phyloP scores from a whole-genome alignment of 202 grass and related monocot genomes.

The Thinopyrum obtusiflorum region DNA sequence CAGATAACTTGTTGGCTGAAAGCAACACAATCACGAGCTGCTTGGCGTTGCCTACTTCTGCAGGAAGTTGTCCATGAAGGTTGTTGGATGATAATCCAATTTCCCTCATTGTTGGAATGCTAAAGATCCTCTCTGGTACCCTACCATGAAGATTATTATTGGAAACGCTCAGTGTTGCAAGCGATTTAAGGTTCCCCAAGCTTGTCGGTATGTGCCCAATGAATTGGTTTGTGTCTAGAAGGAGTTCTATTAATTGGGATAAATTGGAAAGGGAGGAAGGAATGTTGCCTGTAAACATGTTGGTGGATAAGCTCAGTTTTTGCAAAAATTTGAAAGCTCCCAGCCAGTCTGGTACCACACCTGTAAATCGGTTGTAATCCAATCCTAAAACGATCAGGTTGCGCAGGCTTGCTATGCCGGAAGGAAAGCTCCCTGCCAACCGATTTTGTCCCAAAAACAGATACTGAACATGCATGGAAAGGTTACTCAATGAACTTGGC shows the following conservation, averaged over 20 bases:
- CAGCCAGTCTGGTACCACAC: conserved; percentile 11
- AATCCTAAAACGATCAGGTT: conserved; percentile 22
- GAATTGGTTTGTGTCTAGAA: conserved; percentile 13
- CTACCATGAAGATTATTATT: conserved; percentile 28
- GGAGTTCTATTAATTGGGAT: not conserved
- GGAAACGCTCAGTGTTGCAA: conserved; percentile 14
- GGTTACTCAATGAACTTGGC: conserved; percentile 31
- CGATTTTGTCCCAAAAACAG: conserved; percentile 25
- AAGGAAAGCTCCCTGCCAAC: conserved; percentile 24
- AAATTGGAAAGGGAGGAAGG: conserved; percentile 16
- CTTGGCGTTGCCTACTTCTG: conserved; percentile 16
- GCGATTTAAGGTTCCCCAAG: conserved; percentile 6
- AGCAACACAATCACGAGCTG: conserved; percentile 2
- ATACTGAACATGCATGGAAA: not conserved
- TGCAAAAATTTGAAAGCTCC: not conserved
- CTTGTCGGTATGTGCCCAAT: not conserved
- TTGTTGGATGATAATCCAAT: conserved; percentile 17
- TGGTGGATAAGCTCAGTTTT: not conserved
- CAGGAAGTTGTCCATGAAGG: not conserved
- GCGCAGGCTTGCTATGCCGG: not conserved
- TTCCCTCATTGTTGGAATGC: not conserved
- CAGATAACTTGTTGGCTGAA: conserved; percentile 2
- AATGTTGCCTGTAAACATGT: conserved; percentile 26
- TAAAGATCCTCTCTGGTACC: conserved; percentile 23
- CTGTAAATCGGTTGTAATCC: conserved; percentile 26